Base-by-base conservation (phyloP, 1,139 yeast species). In the Magnusiomyces ingens region DNA sequence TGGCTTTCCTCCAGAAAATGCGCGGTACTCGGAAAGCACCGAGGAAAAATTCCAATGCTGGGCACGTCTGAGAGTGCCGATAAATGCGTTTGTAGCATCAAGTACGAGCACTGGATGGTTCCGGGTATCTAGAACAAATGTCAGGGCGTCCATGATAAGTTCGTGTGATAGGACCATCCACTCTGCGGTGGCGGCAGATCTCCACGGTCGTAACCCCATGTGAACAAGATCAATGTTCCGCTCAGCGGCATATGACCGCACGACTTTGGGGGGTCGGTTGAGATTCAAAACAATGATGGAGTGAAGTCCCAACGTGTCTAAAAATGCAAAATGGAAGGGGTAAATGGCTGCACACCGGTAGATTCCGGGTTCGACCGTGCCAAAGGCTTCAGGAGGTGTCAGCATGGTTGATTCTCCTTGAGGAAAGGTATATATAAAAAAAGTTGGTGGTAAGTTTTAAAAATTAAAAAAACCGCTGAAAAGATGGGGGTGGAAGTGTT, bases 41-140 rank as follows among this genome's bases (percentile, higher is more conserved):
- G 94, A 82, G 40, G 90, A 82, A 65, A 86, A 85, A 60, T 83
- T 84, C 98, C 97, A 91, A 68, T 85, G 85, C 68, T 88, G 95
- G 40, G 90, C 75, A 65, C 85, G 84, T 53, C 99, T 73, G 37
- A 93, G 70, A 1, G 90, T 75, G 0, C 97, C 96, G 5, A 89
- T 79, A 32, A 91, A 75, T 2, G 94, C 81, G 55, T 87, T 84
- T 1, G 93, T 83, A 5, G 86, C 80, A 65, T 93, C 98, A 35
- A 93, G 82, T 15, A 93, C 69, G 43, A 93, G 71, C 10, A 86
- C 67, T 53, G 90, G 90, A 64, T 85, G 83, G 60, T 83, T 81
- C 18, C 79, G 68, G 52, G 73, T 75, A 64, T 91, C 83, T 49
- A 93, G 71, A 5, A 88, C 65, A 18, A 83, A 64, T 18, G 67